These are phyloP conservation scores for Phytophthora fragariaefolia DNA, from an alignment of 352 stramenopile genomes.

Conservation along the genomic window DNA sequence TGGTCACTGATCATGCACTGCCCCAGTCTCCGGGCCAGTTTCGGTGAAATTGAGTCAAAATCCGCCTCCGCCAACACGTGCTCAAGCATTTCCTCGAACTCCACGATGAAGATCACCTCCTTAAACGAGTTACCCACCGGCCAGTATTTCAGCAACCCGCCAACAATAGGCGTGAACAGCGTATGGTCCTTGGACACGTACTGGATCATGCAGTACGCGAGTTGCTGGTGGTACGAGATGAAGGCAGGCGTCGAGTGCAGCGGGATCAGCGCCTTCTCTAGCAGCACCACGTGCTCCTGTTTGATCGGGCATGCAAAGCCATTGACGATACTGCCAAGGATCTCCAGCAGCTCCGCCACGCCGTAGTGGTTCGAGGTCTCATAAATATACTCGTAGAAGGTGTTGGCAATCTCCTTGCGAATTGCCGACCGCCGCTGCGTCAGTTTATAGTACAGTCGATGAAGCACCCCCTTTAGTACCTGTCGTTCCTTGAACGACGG, in stretches of 20 bases:
- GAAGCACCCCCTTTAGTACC: conserved; percentile 86
- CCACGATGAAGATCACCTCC: conserved; percentile 90
- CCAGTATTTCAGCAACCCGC: conserved; percentile 85
- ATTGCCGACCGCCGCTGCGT: conserved; percentile 88
- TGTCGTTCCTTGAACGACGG: conserved; percentile 89
- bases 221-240: conserved; percentile 88
- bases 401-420: conserved; percentile 87
- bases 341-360: conserved; percentile 88
- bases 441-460: conserved; percentile 92
- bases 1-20: conserved; percentile 85
- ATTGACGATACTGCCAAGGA: conserved; percentile 90
- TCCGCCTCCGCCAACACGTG: conserved; percentile 82
- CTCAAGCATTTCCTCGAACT: conserved; percentile 90
- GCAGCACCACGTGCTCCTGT: conserved; percentile 84
- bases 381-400: conserved; percentile 94
- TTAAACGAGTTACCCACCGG: conserved; percentile 89
- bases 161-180: conserved; percentile 84
- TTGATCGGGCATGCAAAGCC: conserved; percentile 91
- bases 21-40: conserved; percentile 69
- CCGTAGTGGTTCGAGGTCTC: conserved; percentile 90
- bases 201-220: conserved; percentile 92
- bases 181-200: conserved; percentile 91
- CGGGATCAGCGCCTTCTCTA: conserved; percentile 87
- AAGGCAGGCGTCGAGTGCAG: conserved; percentile 87
- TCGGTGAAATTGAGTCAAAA: conserved; percentile 69